A percentile compares a stretch with the other conserved stretches of the same genome.
phyloP scores from a whole-genome alignment of 805 yeast genomes.

The Zygoascus flipseniorum region DNA sequence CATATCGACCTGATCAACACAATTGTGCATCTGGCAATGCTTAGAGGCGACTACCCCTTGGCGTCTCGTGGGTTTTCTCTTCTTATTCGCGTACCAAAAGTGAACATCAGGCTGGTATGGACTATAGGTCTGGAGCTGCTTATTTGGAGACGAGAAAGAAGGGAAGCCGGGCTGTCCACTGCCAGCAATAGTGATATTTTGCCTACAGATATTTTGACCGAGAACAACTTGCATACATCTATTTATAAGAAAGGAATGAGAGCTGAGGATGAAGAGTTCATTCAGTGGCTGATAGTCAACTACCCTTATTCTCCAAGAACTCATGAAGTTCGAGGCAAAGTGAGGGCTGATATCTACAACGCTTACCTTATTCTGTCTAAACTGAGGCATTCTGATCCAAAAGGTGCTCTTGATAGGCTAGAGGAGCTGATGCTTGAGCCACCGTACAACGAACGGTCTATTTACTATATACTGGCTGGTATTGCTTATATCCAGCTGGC shows the following conservation, averaged over 20 bases:
- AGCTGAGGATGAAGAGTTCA: constrained; percentile 15
- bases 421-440: constrained; percentile 15
- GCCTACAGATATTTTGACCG: background rate
- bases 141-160: constrained; percentile 13
- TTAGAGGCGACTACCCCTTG: constrained; percentile 9
- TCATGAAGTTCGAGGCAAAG: background rate
- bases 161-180: constrained; percentile 1
- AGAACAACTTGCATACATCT: constrained; percentile 9
- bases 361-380: constrained; percentile 11
- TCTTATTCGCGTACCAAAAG: constrained; percentile 10
- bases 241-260: background rate
- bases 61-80: constrained; percentile 15
- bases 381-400: constrained; percentile 11
- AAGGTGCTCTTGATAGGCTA: constrained; percentile 14
- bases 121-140: constrained; percentile 18
- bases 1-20: constrained; percentile 10
- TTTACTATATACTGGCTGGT: constrained; percentile 12
- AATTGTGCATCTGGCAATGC: constrained; percentile 11
- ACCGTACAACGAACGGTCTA: constrained; percentile 17
- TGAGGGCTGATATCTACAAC: constrained; percentile 10
- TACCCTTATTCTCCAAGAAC: constrained; percentile 7
- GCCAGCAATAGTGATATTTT: background rate
- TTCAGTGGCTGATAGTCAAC: constrained; percentile 19
- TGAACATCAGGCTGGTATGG: constrained; percentile 15
- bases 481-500: constrained; percentile 17